These are phyloP conservation scores for Rubroboletus satanas DNA, from an alignment of 768 basidiomycete genomes.

Conservation along the genomic window DNA sequence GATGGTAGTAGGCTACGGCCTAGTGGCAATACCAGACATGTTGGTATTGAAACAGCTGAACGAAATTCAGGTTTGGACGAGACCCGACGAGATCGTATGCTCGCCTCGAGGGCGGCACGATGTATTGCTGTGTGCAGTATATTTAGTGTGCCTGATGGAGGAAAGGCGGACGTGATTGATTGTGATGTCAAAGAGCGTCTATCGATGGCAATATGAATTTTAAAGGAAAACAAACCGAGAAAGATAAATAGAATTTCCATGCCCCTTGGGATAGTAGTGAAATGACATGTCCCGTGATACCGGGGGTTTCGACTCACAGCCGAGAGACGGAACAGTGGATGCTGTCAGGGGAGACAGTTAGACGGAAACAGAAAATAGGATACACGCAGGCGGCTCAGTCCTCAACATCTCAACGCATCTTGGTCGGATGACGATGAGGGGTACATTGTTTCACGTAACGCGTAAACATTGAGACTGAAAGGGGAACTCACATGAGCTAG, in stretches of 20 bases:
- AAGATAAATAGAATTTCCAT: neutral
- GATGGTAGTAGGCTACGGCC: neutral
- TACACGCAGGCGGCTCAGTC: conserved; percentile 2
- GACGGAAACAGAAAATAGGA: neutral
- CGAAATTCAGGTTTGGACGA: neutral
- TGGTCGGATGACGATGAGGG: neutral
- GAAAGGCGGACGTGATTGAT: neutral
- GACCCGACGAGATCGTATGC: neutral
- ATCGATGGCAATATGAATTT: neutral
- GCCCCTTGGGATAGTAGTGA: neutral
- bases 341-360: neutral
- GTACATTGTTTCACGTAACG: neutral
- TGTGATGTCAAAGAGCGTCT: neutral
- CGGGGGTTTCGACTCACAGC: neutral
- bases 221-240: neutral
- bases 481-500: no score
- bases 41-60: neutral
- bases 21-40: neutral
- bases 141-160: neutral
- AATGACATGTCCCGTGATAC: neutral
- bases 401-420: neutral
- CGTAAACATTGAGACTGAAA: no score
- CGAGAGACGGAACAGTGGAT: neutral
- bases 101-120: neutral
- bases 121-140: neutral